Base-by-base conservation (phyloP, 768 basidiomycete species). In the Russula sp. region DNA sequence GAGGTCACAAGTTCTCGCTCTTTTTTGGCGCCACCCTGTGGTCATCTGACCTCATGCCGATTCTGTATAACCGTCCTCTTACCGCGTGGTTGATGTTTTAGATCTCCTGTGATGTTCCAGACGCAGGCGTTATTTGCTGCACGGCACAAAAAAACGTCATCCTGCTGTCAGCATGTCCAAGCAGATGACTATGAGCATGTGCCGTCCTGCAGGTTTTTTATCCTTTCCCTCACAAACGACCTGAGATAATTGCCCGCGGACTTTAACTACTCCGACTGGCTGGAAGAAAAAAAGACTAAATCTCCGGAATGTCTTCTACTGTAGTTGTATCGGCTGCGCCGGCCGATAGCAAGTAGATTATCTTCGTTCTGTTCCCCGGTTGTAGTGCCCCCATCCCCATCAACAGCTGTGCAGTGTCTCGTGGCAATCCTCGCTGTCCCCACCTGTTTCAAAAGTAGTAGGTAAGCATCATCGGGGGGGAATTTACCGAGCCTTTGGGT, bases 51-150 rank as follows among this genome's bases (percentile, higher is more conserved):
- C 52, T 49, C 56, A 25, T 47, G 38, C 43, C 18, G 34, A 16
- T 38, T 46, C 49, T 43, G 35, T 29, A 20, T 41, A 32, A 32
- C 49, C 61, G 22, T n/a, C 56, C 57, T 29, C 25, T 13, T 36
- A 35, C 61, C 61, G 36, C 62, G 39, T 63, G 62, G 57, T 35
- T 42, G 62, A 59, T 54, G 51, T 58, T 57, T 57, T 48, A 46
- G 45, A 53, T 53, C 45, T 45, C n/a, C 49, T 36, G 42, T 62
- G 56, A 53, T 53, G 61, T 54, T 58, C 62, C 52, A 63, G 62
- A 49, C 51, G 18, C 57, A n/a, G 38, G 22, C 18, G 16, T 39
- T 59, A 42, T 53, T 39, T 54, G 49, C 16, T 47, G n/a, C 22
- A 13, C 43, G 18, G 22, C 45, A 54, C 11, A 14, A 49, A 34